These are phyloP conservation scores for Nyctanthes arbortristis DNA, from an alignment of 257 asterid genomes.

Conservation along the genomic window DNA sequence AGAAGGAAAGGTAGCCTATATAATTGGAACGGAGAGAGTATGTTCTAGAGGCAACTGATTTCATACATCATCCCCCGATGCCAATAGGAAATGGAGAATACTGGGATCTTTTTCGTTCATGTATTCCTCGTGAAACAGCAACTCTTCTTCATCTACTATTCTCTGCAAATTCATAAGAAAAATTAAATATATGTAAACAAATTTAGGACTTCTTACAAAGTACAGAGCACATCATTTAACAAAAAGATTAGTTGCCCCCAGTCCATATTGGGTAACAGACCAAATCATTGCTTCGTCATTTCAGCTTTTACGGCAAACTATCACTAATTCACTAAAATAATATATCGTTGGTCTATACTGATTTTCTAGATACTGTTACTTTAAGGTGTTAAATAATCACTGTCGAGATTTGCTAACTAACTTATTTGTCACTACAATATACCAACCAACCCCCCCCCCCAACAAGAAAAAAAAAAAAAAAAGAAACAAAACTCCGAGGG, in stretches of 20 bases:
- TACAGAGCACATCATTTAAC: neutral
- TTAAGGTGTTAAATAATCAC: neutral
- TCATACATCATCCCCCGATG: conserved; percentile 95
- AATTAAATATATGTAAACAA: conserved; percentile 12
- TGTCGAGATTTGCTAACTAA: neutral
- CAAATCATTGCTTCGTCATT: neutral
- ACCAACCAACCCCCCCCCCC: too few species aligned
- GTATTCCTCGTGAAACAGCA: conserved; percentile 97
- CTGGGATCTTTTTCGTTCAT: conserved; percentile 98
- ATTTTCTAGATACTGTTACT: neutral
- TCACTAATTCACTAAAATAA: neutral
- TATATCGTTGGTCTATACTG: neutral
- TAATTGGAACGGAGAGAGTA: too few species aligned
- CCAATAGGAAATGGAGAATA: conserved; percentile 89
- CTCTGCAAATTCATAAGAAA: conserved; percentile 55
- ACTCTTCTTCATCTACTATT: conserved; percentile 93
- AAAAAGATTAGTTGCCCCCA: too few species aligned
- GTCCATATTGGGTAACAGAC: neutral
- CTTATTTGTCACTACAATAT: neutral
- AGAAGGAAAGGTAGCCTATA: too few species aligned
- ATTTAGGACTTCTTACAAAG: neutral
- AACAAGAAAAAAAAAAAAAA: conserved; percentile 2
- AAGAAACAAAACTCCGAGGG: conserved; percentile 7
- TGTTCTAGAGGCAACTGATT: conserved; percentile 20
- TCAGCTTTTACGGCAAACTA: neutral